phyloP scores from a whole-genome alignment of 768 basidiomycete species.

The Mycena metata region DNA sequence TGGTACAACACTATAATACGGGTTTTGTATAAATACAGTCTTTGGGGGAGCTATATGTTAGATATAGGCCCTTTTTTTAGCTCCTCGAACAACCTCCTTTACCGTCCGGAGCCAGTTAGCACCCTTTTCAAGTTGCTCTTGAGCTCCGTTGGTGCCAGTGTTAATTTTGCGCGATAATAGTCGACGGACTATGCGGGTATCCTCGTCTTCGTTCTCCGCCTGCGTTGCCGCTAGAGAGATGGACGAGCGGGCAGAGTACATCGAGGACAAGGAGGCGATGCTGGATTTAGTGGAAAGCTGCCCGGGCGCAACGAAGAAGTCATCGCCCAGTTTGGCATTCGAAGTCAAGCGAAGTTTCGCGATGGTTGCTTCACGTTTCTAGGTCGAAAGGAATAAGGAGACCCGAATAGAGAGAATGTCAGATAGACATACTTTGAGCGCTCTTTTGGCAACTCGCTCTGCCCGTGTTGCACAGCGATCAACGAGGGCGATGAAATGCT shows the following conservation, averaged over 20 bases:
- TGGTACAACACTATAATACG: constrained; percentile 38
- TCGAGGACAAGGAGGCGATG: constrained; percentile 57
- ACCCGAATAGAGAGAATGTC: constrained; percentile 2
- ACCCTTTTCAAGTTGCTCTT: constrained; percentile 74
- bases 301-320: constrained; percentile 39
- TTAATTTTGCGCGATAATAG: constrained; percentile 78
- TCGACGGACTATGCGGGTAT: constrained; percentile 70
- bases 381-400: constrained; percentile 22
- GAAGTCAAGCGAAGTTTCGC: constrained; percentile 54
- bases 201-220: constrained; percentile 73
- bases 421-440: constrained; percentile 61
- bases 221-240: constrained; percentile 65
- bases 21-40: constrained; percentile 26
- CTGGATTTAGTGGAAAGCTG: constrained; percentile 55
- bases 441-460: constrained; percentile 68
- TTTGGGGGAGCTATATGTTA: constrained; percentile 37
- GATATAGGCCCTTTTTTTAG: constrained; percentile 64
- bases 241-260: constrained; percentile 58
- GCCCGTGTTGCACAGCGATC: constrained; percentile 69
- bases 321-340: constrained; percentile 34
- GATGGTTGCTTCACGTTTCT: constrained; percentile 68
- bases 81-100: constrained; percentile 71
- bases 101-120: constrained; percentile 73
- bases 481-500: constrained; percentile 67
- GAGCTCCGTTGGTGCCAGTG: constrained; percentile 65